These are phyloP conservation scores for Rosa multiflora DNA, from an alignment of 306 rosid genomes.

Conservation along the genomic window DNA sequence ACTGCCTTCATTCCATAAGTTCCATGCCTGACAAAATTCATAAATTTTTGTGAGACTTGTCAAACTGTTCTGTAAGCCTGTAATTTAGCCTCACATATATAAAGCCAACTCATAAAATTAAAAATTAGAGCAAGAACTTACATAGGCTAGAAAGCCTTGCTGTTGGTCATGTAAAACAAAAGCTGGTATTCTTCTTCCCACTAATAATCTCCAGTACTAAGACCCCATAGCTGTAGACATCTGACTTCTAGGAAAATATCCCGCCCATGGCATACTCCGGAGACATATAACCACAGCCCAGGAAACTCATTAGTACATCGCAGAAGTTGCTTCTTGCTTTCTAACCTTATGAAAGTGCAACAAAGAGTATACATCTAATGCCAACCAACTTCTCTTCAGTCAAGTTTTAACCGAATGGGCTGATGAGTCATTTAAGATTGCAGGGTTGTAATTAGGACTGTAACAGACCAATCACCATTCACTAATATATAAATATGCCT, in stretches of 20 bases:
- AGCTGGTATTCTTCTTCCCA: constrained; percentile 21
- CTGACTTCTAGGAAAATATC: constrained; percentile 28
- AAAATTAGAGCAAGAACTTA: constrained; percentile 15
- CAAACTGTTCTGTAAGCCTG: neutral
- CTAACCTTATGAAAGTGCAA: neutral
- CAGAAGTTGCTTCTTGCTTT: too few species aligned
- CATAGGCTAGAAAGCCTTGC: constrained; percentile 29
- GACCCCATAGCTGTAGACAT: constrained; percentile 19
- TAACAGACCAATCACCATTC: too few species aligned
- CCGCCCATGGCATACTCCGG: constrained; percentile 28
- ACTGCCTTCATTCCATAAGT: constrained; percentile 21
- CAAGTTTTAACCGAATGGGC: too few species aligned
- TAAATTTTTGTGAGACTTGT: neutral
- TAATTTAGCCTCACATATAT: neutral
- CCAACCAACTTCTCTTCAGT: too few species aligned
- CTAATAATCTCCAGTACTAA: too few species aligned
- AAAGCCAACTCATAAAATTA: too few species aligned
- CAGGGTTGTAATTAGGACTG: too few species aligned
- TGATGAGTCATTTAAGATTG: too few species aligned
- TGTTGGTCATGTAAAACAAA: neutral
- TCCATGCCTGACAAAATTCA: constrained; percentile 23
- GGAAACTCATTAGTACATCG: too few species aligned
- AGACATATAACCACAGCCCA: constrained; percentile 31
- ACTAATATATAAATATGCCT: neutral
- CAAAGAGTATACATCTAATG: too few species aligned